Evolutionary conservation across 352 stramenopile genomes (phyloP).

Genomic region (Globisporangium emineosum): DNA sequence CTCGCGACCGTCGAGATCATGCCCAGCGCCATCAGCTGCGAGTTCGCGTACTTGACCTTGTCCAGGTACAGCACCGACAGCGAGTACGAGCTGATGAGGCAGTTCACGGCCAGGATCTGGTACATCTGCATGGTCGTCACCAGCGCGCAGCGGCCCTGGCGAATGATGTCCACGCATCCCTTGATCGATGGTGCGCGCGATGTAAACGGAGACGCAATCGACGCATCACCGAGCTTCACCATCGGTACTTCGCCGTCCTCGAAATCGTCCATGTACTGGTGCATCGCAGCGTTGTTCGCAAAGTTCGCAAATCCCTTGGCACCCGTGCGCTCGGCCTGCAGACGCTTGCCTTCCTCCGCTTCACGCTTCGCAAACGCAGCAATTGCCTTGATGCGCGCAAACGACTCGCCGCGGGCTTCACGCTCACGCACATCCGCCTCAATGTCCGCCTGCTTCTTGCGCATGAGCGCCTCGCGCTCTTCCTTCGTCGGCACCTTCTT

Average conservation of each 20-base stretch:
- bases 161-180: slow-evolving; percentile 94
- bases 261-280: slow-evolving; percentile 90
- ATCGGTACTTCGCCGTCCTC: slow-evolving; percentile 92
- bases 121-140: slow-evolving; percentile 99
- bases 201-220: slow-evolving; percentile 99
- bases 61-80: slow-evolving; percentile 98
- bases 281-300: slow-evolving; percentile 83
- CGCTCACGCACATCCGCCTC: slow-evolving; percentile 75
- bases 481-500: slow-evolving; percentile 67
- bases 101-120: slow-evolving; percentile 99
- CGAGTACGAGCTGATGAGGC: slow-evolving; percentile 97
- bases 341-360: slow-evolving; percentile 63
- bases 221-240: slow-evolving; percentile 99
- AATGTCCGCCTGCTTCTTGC: slow-evolving; percentile 74
- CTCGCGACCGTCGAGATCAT: slow-evolving; percentile 86
- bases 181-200: slow-evolving; percentile 91
- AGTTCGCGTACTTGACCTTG: slow-evolving; percentile 99
- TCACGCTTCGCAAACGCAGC: slow-evolving; percentile 84
- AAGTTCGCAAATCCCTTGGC: slow-evolving; percentile 85
- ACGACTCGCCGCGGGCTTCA: slow-evolving; percentile 81
- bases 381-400: slow-evolving; percentile 84
- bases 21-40: slow-evolving; percentile 90
- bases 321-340: slow-evolving; percentile 65
- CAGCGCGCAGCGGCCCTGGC: slow-evolving; percentile 98
- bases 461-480: slow-evolving; percentile 84